Base-by-base conservation (phyloP, 495 filamentous ascomycete species). In the Melanomma pulvis-pyrius region DNA sequence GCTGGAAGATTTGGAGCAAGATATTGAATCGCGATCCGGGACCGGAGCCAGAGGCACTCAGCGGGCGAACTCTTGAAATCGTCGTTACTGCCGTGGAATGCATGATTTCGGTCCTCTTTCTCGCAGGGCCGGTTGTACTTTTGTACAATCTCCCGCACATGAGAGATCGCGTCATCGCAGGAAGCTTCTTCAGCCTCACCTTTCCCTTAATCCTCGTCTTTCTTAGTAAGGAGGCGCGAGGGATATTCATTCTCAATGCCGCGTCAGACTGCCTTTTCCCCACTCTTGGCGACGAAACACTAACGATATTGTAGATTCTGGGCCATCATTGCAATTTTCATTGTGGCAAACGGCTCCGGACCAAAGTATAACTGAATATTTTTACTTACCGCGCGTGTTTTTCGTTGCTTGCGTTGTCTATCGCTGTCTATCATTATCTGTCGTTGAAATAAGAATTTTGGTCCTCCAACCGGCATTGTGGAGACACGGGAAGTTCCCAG, bases 111-210 rank as follows among this genome's bases (percentile, higher is more conserved):
- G 49, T 62, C 0, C 1, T 15, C 47, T 62, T 48, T 15, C 15
- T 62, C 11, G 47, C 59, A 1, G 48, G 47, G 1, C 44, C 59
- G 4, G 59, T 62, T 4, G 26, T 24, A 5, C 17, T 62, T 1
- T 2, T 54, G 21, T 53, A 44, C 32, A 62, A 62, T 24, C 49
- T 53, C n/a, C 24, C 25, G 1, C 44, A 48, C 7, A 54, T 34
- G 19, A 62, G 52, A 28, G 25, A 51, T 34, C 59, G 48, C 22
- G 2, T 62, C n/a, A 53, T 62, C n/a, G 47, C 49, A 44, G 25
- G 48, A 24, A 34, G 47, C 24, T 46, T 62, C 29, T 41, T 41
- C 12, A 51, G 46, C 17, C 29, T 62, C 34, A 48, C 24, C 12
- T 62, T 39, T 34, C 47, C 48, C 24, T 25, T 19, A 8, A 19